phyloP scores from a whole-genome alignment of 768 basidiomycete genomes.

The Calocybe indica region DNA sequence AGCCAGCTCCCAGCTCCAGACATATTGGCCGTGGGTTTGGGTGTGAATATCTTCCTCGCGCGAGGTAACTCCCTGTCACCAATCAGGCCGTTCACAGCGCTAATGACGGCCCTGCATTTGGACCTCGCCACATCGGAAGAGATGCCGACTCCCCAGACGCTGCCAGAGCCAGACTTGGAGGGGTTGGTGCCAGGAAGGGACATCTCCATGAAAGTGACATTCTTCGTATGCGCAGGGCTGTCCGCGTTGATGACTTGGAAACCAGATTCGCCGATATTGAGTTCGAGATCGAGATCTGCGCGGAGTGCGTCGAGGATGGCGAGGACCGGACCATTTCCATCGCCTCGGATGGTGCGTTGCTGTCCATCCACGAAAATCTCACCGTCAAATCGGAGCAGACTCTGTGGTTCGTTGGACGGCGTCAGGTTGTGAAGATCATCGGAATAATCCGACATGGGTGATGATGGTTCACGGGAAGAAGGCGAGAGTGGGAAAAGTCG shows the following conservation, averaged over 20 bases:
- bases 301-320: slow-evolving; percentile 72
- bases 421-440: slow-evolving; percentile 39
- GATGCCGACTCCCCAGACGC: slow-evolving; percentile 68
- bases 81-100: slow-evolving; percentile 61
- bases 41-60: slow-evolving; percentile 19
- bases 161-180: slow-evolving; percentile 42
- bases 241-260: slow-evolving; percentile 57
- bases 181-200: slow-evolving; percentile 43
- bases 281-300: slow-evolving; percentile 55
- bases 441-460: slow-evolving; percentile 30
- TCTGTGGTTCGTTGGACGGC: slow-evolving; percentile 8
- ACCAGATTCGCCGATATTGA: slow-evolving; percentile 65
- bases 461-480: slow-evolving; percentile 29
- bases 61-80: slow-evolving; percentile 43
- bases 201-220: slow-evolving; percentile 76
- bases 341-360: slow-evolving; percentile 61
- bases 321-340: slow-evolving; percentile 74
- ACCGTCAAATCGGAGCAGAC: slow-evolving; percentile 51
- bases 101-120: slow-evolving; percentile 69
- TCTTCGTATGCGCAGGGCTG: slow-evolving; percentile 31
- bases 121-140: slow-evolving; percentile 69
- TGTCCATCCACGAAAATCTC: slow-evolving; percentile 63
- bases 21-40: slow-evolving; percentile 8
- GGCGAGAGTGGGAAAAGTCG: slow-evolving; percentile 43
- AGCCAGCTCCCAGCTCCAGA: slow-evolving; percentile 15